Percentiles rank a stretch among this genome's conserved stretches.
phyloP scores from a whole-genome alignment of 192 early-diverging fungal species.

The Coemansia sp. region DNA sequence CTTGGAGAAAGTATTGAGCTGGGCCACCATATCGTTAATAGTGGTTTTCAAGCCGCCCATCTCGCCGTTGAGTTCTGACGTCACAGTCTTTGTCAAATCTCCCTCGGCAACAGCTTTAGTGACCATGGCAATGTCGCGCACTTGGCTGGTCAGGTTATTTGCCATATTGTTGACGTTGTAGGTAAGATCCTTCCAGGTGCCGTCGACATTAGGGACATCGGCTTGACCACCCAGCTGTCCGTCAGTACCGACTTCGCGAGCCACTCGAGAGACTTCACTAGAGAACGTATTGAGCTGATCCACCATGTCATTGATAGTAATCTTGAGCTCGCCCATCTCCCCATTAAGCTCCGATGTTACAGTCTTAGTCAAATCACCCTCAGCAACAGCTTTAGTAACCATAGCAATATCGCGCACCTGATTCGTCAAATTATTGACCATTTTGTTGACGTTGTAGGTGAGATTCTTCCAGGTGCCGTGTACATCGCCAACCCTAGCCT shows the following conservation, averaged over 20 bases:
- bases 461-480: conserved; percentile 66
- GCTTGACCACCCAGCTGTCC: conserved; percentile 26
- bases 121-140: conserved; percentile 56
- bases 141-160: conserved; percentile 59
- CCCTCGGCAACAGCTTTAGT: conserved; percentile 63
- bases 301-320: conserved; percentile 63
- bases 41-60: conserved; percentile 26
- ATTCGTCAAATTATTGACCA: conserved; percentile 58
- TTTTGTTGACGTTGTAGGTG: conserved; percentile 59
- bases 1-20: conserved; percentile 11
- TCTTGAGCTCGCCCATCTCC: conserved; percentile 62
- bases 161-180: conserved; percentile 62
- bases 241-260: conserved; percentile 70
- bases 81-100: conserved; percentile 58
- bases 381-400: conserved; percentile 63
- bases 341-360: conserved; percentile 61
- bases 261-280: conserved; percentile 64
- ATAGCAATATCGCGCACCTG: conserved; percentile 61
- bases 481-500: conserved; percentile 60
- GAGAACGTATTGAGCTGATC: conserved; percentile 51
- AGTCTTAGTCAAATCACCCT: conserved; percentile 56
- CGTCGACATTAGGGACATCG: conserved; percentile 11
- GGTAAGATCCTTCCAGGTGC: conserved; percentile 23
- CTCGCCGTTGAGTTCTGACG: conserved; percentile 59
- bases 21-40: conserved; percentile 18